These are phyloP conservation scores for Trichopus zeylanicus DNA, from an alignment of 116 monocot species.

Conservation along the genomic window DNA sequence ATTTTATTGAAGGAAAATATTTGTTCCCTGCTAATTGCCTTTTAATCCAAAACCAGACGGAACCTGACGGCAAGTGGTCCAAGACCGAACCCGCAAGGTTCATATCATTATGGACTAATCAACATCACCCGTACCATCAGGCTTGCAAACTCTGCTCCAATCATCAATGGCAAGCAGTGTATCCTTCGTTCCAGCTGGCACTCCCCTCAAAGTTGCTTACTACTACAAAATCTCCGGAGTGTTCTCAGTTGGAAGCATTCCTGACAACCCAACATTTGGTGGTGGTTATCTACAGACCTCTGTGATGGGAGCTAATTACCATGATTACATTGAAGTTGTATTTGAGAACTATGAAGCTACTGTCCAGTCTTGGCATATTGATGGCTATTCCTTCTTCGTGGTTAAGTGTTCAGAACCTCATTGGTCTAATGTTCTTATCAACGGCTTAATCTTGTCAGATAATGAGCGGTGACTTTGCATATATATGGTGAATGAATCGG, in stretches of 20 bases:
- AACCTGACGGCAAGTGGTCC: constrained; percentile 83
- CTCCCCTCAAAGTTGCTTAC: constrained; percentile 78
- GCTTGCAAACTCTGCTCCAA: constrained; percentile 62
- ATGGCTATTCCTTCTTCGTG: constrained; percentile 76
- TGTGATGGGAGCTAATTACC: constrained; percentile 70
- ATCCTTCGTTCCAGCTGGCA: constrained; percentile 69
- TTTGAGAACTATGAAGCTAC: constrained; percentile 72
- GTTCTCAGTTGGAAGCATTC: constrained; percentile 57
- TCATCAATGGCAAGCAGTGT: constrained; percentile 84
- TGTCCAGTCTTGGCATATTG: constrained; percentile 74
- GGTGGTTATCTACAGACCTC: constrained; percentile 62
- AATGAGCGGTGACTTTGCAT: too few species aligned
- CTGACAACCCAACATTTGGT: constrained; percentile 56
- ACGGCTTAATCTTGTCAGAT: not conserved
- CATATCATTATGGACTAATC: constrained; percentile 80
- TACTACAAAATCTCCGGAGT: constrained; percentile 71
- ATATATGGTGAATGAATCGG: too few species aligned
- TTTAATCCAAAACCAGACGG: constrained; percentile 31
- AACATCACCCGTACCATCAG: constrained; percentile 53
- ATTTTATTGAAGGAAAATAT: too few species aligned
- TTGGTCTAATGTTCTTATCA: not conserved
- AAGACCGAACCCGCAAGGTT: constrained; percentile 86
- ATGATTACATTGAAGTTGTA: constrained; percentile 72
- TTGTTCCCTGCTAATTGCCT: not conserved
- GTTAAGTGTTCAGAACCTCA: constrained; percentile 15